Evolutionary conservation across 2,329 filamentous ascomycete genomes (phyloP).

Genomic region (Paecilomyces fulvus): DNA sequence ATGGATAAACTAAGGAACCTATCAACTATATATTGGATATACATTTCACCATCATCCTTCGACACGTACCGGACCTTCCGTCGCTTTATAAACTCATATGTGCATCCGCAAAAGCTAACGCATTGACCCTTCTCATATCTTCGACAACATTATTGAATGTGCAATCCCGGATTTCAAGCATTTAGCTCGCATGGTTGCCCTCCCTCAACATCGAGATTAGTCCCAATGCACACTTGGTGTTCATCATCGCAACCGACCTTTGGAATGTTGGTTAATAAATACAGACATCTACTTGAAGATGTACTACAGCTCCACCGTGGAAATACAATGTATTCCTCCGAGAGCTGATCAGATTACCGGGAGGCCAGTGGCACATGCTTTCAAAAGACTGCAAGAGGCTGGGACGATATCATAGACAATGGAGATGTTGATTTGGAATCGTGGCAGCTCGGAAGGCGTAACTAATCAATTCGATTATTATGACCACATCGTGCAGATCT

Average conservation of each 20-base stretch:
- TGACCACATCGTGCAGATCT: neutral
- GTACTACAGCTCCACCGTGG: neutral
- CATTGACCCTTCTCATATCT: neutral
- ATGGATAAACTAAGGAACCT: too few relatives aligned
- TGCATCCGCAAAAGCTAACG: slow-evolving; percentile 1
- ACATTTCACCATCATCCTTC: too few relatives aligned
- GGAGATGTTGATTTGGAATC: neutral
- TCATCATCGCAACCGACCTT: neutral
- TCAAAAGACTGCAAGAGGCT: neutral
- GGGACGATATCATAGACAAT: neutral
- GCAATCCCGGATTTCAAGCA: slow-evolving; percentile 5
- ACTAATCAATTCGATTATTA: neutral
- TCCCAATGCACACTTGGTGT: neutral
- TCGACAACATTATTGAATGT: slow-evolving; percentile 2
- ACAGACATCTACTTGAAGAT: neutral
- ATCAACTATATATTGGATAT: too few relatives aligned
- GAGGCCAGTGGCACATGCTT: neutral
- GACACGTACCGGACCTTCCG: slow-evolving; percentile 1
- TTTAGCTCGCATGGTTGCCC: slow-evolving; percentile 3
- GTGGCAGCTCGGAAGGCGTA: neutral
- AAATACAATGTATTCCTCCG: neutral
- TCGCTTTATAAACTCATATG: slow-evolving; percentile 2
- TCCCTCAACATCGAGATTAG: neutral
- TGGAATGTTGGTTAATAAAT: neutral
- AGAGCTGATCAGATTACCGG: neutral